phyloP scores from a whole-genome alignment of 257 asterid genomes.

The Coffea canephora region DNA sequence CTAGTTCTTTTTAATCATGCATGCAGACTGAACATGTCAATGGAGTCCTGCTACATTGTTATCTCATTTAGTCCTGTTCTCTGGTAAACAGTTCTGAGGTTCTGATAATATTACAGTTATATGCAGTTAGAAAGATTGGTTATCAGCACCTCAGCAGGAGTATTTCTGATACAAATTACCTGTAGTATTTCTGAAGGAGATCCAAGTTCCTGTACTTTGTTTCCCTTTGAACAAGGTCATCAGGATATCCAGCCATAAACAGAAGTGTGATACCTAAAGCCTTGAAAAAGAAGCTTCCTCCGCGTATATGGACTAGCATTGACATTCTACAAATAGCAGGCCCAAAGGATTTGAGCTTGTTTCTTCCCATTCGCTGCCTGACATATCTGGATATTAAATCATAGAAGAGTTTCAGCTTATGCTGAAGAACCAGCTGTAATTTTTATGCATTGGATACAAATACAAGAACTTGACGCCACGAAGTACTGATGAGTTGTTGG shows the following conservation, averaged over 20 bases:
- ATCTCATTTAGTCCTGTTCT: background rate
- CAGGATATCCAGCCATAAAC: slow-evolving; percentile 33
- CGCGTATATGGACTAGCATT: slow-evolving; percentile 28
- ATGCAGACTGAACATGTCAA: background rate
- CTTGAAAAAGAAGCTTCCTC: slow-evolving; percentile 33
- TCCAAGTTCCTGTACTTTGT: slow-evolving; percentile 32
- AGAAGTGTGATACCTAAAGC: slow-evolving; percentile 37
- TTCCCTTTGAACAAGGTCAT: slow-evolving; percentile 29
- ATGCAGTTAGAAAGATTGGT: background rate
- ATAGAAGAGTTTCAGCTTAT: background rate
- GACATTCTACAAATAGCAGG: slow-evolving; percentile 29
- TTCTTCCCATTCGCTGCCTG: slow-evolving; percentile 36
- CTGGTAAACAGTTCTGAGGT: background rate
- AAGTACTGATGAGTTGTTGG: background rate
- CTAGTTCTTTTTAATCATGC: background rate
- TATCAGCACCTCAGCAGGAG: background rate
- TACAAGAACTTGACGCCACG: background rate
- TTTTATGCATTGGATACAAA: too few relatives aligned
- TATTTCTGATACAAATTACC: slow-evolving; percentile 11
- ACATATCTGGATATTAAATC: slow-evolving; percentile 22
- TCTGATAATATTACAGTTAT: background rate
- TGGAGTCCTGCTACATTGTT: background rate
- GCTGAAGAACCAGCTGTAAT: too few relatives aligned
- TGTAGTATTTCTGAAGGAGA: slow-evolving; percentile 29
- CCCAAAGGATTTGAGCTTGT: slow-evolving; percentile 33